Conservation (phyloP, 768 basidiomycete genomes). For the Leucosporidium yakuticum region DNA sequence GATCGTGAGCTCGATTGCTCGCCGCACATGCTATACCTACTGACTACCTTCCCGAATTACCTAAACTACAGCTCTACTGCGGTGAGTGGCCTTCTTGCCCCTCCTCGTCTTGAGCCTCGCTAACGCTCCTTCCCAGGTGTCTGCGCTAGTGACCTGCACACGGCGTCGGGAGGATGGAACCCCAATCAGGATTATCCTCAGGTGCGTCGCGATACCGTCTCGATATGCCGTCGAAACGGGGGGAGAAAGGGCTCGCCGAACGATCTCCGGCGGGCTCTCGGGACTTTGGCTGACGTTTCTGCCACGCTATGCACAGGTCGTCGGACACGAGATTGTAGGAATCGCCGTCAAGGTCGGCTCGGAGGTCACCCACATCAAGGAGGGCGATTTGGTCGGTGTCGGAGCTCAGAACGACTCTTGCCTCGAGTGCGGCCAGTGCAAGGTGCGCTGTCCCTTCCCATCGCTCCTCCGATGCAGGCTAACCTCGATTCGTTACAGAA, state of each 20-base stretch:
- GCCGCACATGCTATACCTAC: too few relatives aligned
- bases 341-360: slow-evolving; percentile 53
- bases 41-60: too few relatives aligned
- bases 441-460: too few relatives aligned
- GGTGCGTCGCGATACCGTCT: background rate
- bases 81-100: too few relatives aligned
- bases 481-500: too few relatives aligned
- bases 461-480: too few relatives aligned
- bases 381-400: slow-evolving; percentile 56
- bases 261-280: slow-evolving; percentile 7
- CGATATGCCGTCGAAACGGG: background rate
- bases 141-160: background rate
- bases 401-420: slow-evolving; percentile 54
- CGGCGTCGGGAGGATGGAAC: background rate
- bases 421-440: slow-evolving; percentile 33
- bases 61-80: too few relatives aligned
- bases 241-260: slow-evolving; percentile 7
- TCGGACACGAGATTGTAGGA: slow-evolving; percentile 50
- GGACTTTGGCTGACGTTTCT: slow-evolving; percentile 37
- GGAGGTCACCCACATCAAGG: slow-evolving; percentile 54
- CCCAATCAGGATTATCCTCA: background rate
- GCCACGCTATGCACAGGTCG: slow-evolving; percentile 47
- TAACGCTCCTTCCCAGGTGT: too few relatives aligned
- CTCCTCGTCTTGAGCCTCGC: too few relatives aligned
- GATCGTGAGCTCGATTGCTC: too few relatives aligned